A percentile compares a stretch with the other conserved stretches of the same genome.
These are phyloP conservation scores for Lactarius evosmus DNA, from an alignment of 768 basidiomycete genomes.

Conservation along the genomic window DNA sequence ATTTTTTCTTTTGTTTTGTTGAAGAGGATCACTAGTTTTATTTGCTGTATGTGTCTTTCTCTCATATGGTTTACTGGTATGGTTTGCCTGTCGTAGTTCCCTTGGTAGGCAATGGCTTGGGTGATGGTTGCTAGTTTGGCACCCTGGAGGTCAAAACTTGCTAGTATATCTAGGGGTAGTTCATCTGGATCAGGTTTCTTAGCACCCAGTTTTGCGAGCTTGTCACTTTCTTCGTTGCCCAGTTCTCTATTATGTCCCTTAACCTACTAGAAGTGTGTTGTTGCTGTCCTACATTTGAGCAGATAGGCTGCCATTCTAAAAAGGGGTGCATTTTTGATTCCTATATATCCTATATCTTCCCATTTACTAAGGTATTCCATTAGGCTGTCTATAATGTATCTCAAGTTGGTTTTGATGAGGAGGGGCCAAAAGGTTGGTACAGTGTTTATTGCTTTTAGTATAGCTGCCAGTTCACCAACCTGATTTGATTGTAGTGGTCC, in stretches of 20 bases:
- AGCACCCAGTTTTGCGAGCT: no score
- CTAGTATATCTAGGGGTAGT: accelerated
- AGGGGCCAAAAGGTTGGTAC: not conserved
- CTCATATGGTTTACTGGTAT: no score
- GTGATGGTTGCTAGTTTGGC: not conserved
- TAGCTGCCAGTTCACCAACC: not conserved
- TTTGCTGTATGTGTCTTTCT: no score
- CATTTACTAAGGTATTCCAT: not conserved
- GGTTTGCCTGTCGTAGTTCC: not conserved
- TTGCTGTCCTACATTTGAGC: not conserved
- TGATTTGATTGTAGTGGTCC: not conserved
- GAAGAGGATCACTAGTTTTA: no score
- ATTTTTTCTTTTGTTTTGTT: not conserved
- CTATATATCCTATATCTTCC: constrained; percentile 4
- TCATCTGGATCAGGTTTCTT: not conserved
- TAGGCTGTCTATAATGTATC: not conserved
- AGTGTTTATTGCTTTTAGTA: not conserved
- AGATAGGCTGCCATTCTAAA: constrained; percentile 2
- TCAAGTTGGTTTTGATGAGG: not conserved
- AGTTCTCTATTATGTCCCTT: no score
- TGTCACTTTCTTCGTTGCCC: no score
- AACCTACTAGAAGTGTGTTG: no score
- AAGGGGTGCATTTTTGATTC: not conserved
- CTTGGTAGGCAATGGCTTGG: not conserved
- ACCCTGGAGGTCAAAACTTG: no score